Percentiles rank a stretch among this genome's conserved stretches.
Evolutionary conservation across 768 basidiomycete genomes (phyloP).

Genomic region (Suillus discolor): DNA sequence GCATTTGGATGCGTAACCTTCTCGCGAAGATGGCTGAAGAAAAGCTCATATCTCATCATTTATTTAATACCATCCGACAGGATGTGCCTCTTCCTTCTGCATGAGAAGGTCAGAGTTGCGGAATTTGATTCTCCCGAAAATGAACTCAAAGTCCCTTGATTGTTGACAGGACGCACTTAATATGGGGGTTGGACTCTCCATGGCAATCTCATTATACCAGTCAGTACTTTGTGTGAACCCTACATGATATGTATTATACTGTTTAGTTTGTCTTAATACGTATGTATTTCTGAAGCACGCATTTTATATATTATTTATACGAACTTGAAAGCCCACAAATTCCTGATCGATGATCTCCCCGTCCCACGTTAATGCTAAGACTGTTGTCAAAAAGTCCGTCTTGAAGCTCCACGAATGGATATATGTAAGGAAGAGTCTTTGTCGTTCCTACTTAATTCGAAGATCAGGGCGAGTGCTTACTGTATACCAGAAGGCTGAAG

Average conservation of each 20-base stretch:
- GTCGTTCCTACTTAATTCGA: no score
- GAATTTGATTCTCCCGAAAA: not conserved
- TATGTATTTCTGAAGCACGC: not conserved
- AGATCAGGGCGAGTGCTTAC: no score
- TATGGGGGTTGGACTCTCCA: not conserved
- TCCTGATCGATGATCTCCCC: not conserved
- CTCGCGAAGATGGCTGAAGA: slow-evolving; percentile 19
- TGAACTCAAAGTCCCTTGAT: not conserved
- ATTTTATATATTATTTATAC: not conserved
- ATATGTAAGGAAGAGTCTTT: no score
- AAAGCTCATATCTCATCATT: slow-evolving; percentile 14
- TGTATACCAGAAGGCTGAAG: no score
- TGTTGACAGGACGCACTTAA: not conserved
- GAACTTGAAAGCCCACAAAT: not conserved
- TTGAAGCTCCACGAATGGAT: not conserved
- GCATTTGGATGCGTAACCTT: slow-evolving; percentile 22
- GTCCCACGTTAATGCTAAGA: not conserved
- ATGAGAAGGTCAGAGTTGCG: slow-evolving; percentile 1
- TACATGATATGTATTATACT: not conserved
- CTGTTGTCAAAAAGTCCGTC: not conserved
- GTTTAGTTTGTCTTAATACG: not conserved
- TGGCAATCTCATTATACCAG: not conserved
- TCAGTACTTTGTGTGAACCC: not conserved
- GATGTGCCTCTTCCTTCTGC: not conserved
- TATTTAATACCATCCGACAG: slow-evolving; percentile 1